Conservation (phyloP, 75 land plant species). For the Chamaecyparis obtusa region DNA sequence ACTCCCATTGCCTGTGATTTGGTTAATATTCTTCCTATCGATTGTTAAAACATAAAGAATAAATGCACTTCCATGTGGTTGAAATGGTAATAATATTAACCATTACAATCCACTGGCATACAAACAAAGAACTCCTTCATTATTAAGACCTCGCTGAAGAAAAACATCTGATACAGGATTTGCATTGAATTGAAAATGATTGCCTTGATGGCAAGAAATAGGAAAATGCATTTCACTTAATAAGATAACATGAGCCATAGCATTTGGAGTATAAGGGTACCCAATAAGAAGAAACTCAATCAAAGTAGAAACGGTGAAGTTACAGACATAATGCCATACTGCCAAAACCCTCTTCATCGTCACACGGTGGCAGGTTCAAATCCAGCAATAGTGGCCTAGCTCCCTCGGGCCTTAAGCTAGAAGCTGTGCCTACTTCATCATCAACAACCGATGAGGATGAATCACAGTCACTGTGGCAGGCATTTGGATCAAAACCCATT, state of each 20-base stretch:
- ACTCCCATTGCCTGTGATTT: neutral
- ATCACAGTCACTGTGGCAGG: slow-evolving; percentile 40
- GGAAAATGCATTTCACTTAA: neutral
- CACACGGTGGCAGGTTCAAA: neutral
- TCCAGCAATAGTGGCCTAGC: neutral
- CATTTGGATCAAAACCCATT: slow-evolving; percentile 14
- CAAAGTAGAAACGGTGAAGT: neutral
- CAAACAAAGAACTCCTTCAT: neutral
- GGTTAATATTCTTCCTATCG: neutral
- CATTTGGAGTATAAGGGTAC: neutral
- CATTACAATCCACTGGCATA: neutral
- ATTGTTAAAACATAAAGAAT: neutral
- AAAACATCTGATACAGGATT: neutral
- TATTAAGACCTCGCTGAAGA: neutral
- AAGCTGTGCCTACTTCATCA: slow-evolving; percentile 23
- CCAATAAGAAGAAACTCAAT: neutral
- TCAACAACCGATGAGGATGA: slow-evolving; percentile 35
- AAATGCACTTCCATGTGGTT: neutral
- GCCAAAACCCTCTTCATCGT: neutral
- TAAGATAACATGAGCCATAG: neutral
- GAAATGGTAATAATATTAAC: neutral
- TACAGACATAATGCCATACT: slow-evolving; percentile 7
- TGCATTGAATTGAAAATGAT: slow-evolving; percentile 1
- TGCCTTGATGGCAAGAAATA: slow-evolving; percentile 7
- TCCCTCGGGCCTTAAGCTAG: slow-evolving; percentile 10